Base-by-base conservation (phyloP, 768 basidiomycete species). In the Cystobasidium ongulense region DNA sequence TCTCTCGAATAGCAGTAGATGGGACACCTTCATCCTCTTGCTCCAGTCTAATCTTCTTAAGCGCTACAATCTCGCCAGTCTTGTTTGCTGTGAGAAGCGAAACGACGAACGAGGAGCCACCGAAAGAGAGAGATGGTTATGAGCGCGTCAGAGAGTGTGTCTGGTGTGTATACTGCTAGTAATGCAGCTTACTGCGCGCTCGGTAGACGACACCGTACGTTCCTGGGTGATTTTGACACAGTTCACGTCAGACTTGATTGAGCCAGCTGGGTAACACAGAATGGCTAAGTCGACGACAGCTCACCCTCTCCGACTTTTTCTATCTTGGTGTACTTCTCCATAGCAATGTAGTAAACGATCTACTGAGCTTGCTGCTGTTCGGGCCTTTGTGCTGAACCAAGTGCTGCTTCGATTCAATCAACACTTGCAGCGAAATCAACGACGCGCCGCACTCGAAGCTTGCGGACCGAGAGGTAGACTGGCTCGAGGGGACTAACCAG, bases 11-110 rank as follows among this genome's bases (percentile, higher is more conserved):
- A 70, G 95, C 94, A 2, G 96, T 99, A 76, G 90, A 91, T 10
- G 96, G 96, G 25, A 99, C 96, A 59, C 96, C 96, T 81, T 99
- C 96, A 80, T 99, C 96, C 82, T 98, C 96, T 21, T 93, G 92
- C 81, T 98, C 96, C 31, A 99, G 87, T 46, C 96, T 84, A 80
- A 99, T 98, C 86, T 99, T 99, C 87, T 99, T 99, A 76, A 98
- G 84, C 27, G 96, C 96, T 63, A 99, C 96, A 77, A 97, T 73
- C 35, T 75, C 62, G 72, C 72, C 72, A n/a, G 70, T 73, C 68
- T 71, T 71, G 68, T 71, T 71, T 54, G 68, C 68, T 71, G 54
- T n/a, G 39, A n/a, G 39, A 25, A 41, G 33, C 18, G 17, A 50
- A 7, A 13, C 15, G 18, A 35, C 59, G 29, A n/a, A n/a, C n/a